Evolutionary conservation across 495 filamentous ascomycete genomes (phyloP), one percentile per base, ranked within the genome.

Genomic region (Lasiosphaeria ovina): DNA sequence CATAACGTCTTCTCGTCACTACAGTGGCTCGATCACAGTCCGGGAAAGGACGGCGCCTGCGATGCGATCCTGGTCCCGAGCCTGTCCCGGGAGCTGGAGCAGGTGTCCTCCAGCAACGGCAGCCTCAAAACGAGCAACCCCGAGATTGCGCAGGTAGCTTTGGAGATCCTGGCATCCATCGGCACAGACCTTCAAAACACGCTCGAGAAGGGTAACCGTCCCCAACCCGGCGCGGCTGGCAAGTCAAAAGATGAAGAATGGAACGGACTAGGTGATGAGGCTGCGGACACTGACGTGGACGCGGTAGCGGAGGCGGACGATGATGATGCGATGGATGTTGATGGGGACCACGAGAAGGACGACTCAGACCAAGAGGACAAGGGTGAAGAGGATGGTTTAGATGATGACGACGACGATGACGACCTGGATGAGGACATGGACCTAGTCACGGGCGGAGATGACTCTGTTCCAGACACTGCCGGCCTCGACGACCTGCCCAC

Each of bases 151-250:
- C 74, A 81, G 62, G 58, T 80, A 14, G 81, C 79, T 14, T 65
- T 87, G 1, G 83, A 85, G 62, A 77, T 84, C 8, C 60, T 85
- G 1, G 82, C 82, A 8, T 84, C 85, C 6, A 85, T 87, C 58
- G 83, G 82, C 32, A 83, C 83, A 2, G 73, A 74, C 33, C 69
- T 85, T 24, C 77, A 81, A 40, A 73, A 76, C 24, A 73, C 77
- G 42, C 66, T 79, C 38, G 74, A 71, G 63, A 77, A 68, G 56
- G 71, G 72, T 4, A 72, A 68, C 40, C 67, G 66, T 38, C 66
- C 64, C 9, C 60, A 61, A 16, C 35, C 44, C 11, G 63, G 57
- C 24, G 24, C 24, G 1, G 45, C 54, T 11, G 60, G 50, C 7
- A 64, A 63, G 57, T 44, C 53, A n/a, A 24, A 24, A 24, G 61